Conservation (phyloP, 495 filamentous ascomycete species). For the Corynascus novoguineensis region DNA sequence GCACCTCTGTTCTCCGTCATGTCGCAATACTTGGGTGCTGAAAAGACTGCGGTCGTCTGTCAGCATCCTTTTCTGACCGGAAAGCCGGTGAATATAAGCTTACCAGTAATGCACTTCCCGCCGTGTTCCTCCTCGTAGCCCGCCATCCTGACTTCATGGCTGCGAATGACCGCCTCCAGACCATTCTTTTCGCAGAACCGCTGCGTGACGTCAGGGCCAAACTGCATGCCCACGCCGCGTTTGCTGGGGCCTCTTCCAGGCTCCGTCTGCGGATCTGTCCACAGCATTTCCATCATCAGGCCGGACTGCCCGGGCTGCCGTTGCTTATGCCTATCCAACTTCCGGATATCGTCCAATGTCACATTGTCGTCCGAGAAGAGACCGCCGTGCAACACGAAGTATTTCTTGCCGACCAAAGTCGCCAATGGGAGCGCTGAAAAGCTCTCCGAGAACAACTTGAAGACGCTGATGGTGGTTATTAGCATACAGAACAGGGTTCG, state of each 20-base stretch:
- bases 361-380: slow-evolving; percentile 97
- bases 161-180: slow-evolving; percentile 89
- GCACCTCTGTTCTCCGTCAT: slow-evolving; percentile 96
- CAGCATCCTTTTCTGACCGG: slow-evolving; percentile 12
- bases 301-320: slow-evolving; percentile 92
- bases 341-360: slow-evolving; percentile 86
- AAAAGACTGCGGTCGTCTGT: slow-evolving; percentile 63
- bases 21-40: slow-evolving; percentile 95
- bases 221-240: slow-evolving; percentile 91
- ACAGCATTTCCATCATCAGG: slow-evolving; percentile 99
- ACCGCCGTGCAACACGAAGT: slow-evolving; percentile 89
- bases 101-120: slow-evolving; percentile 91
- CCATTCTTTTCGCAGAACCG: slow-evolving; percentile 95
- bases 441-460: slow-evolving; percentile 97
- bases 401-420: slow-evolving; percentile 86
- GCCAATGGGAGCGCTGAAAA: slow-evolving; percentile 94
- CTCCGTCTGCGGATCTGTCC: slow-evolving; percentile 88
- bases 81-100: slow-evolving; percentile 14
- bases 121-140: slow-evolving; percentile 98
- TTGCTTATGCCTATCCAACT: slow-evolving; percentile 85
- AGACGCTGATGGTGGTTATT: slow-evolving; percentile 45
- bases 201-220: slow-evolving; percentile 95
- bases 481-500: slow-evolving; percentile 8
- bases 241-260: slow-evolving; percentile 92
- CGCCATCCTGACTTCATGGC: slow-evolving; percentile 96